These are phyloP conservation scores for Hanseniaspora hatyaiensis DNA, from an alignment of 805 yeast genomes.

Conservation along the genomic window DNA sequence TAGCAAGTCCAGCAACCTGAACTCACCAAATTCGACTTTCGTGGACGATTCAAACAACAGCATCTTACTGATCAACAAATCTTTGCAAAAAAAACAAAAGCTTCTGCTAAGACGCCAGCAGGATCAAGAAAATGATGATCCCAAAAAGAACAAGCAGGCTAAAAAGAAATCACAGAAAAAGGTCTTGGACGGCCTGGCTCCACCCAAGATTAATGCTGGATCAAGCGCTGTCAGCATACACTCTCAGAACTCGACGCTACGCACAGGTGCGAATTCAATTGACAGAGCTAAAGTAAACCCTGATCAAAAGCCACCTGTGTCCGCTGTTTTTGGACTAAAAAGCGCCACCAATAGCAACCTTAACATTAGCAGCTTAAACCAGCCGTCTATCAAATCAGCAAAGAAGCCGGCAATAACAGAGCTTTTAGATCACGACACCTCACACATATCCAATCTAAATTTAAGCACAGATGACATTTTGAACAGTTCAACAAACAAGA, in stretches of 20 bases:
- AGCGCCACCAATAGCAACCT: too few relatives aligned
- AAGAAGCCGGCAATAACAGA: too few relatives aligned
- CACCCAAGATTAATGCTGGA: background rate
- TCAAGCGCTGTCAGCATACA: background rate
- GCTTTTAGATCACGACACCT: too few relatives aligned
- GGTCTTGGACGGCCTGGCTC: background rate
- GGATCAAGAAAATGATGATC: background rate
- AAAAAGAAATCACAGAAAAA: background rate
- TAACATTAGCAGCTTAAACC: too few relatives aligned
- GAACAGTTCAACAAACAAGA: background rate
- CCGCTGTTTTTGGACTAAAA: background rate
- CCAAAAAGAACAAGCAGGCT: background rate
- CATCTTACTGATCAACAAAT: slow-evolving; percentile 2
- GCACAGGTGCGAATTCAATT: background rate
- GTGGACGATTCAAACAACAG: slow-evolving; percentile 10
- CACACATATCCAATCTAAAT: background rate
- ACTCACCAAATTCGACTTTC: slow-evolving; percentile 5
- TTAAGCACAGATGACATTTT: background rate
- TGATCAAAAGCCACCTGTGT: background rate
- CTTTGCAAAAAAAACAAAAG: slow-evolving; percentile 14
- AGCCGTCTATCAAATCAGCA: too few relatives aligned
- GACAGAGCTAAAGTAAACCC: background rate
- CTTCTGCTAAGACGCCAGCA: slow-evolving; percentile 5
- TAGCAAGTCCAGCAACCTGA: slow-evolving; percentile 16
- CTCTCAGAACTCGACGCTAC: background rate